Evolutionary conservation across 2,329 filamentous ascomycete genomes (phyloP), one percentile per base, ranked within the genome.

Genomic region (Sphaerulina populicola): DNA sequence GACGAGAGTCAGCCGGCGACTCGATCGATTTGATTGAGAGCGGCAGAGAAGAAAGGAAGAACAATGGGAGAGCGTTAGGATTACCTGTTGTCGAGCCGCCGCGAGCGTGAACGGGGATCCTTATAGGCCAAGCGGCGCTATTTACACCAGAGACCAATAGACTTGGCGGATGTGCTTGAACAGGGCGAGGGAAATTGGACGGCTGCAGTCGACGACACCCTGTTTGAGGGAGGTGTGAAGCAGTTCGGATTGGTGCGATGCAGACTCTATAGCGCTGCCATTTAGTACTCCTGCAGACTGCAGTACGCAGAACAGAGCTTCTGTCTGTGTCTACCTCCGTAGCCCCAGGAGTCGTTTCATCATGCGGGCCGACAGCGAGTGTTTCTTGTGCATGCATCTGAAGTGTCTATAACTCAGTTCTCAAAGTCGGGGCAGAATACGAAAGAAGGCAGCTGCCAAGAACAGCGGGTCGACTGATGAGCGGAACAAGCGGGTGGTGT

Each of bases 101-200:
- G 44, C 23, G 45, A 35, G 27, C 27, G 46, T 37, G 21, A 36
- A 41, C 41, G 46, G 46, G 46, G 46, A 33, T 48, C 46, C 47
- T 54, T 50, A 51, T 50, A 54, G 44, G 52, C 52, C 52, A 54
- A 54, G 52, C 18, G 42, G 52, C 47, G 48, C 47, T 47, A 50
- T 40, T 23, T 36, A 33, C 47, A 31, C 33, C 38, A 36, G 33
- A 45, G 31, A 18, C 27, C 21, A 18, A 18, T 31, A 23, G 14
- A 42, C 46, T 53, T 53, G 51, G 51, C 51, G 42, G 23, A 27
- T 38, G 15, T 40, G 27, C 47, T 53, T 47, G 51, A 45, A 49
- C 37, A 37, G 23, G 23, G 5, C 41, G 40, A 15, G 40, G 40
- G 42, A 49, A 40, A 46, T 49, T 47, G 46, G 46, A 27, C 14